A percentile compares a stretch with the other conserved stretches of the same genome.
Conservation (phyloP, 1,139 yeast species). For the Pichia sp. region DNA sequence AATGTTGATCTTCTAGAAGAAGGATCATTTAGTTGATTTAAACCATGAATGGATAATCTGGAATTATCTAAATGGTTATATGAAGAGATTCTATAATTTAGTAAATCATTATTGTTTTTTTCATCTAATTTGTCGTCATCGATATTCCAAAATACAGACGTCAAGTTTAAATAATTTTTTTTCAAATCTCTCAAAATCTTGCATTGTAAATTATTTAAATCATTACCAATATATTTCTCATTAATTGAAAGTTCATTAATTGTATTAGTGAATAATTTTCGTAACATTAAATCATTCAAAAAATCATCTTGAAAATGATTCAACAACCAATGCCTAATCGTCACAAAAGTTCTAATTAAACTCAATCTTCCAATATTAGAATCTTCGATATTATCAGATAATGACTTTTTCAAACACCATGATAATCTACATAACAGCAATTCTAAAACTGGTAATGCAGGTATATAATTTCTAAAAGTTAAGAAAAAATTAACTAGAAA, state of each 20-base stretch:
- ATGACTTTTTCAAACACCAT: slow-evolving; percentile 55
- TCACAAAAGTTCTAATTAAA: slow-evolving; percentile 79
- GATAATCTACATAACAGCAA: slow-evolving; percentile 57
- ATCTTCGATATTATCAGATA: slow-evolving; percentile 28
- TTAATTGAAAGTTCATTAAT: slow-evolving; percentile 39
- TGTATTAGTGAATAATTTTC: slow-evolving; percentile 43
- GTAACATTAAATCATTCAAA: slow-evolving; percentile 38
- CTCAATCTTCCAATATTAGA: slow-evolving; percentile 59
- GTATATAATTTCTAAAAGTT: slow-evolving; percentile 68
- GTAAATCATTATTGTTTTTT: slow-evolving; percentile 28
- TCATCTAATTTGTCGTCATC: slow-evolving; percentile 27
- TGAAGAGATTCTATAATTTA: slow-evolving; percentile 21
- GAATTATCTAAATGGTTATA: slow-evolving; percentile 24
- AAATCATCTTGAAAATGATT: slow-evolving; percentile 73
- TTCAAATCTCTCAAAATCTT: slow-evolving; percentile 38
- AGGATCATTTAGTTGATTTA: slow-evolving; percentile 41
- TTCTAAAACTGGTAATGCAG: slow-evolving; percentile 51
- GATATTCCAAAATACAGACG: slow-evolving; percentile 39
- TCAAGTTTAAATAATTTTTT: slow-evolving; percentile 33
- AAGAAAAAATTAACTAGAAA: slow-evolving; percentile 79
- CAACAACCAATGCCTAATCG: slow-evolving; percentile 81
- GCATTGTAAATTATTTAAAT: slow-evolving; percentile 33
- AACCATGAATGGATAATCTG: slow-evolving; percentile 28
- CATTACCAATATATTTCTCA: slow-evolving; percentile 14
- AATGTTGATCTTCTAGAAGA: slow-evolving; percentile 50